Evolutionary conservation across 768 basidiomycete species (phyloP).

Genomic region (Suillus americanus): DNA sequence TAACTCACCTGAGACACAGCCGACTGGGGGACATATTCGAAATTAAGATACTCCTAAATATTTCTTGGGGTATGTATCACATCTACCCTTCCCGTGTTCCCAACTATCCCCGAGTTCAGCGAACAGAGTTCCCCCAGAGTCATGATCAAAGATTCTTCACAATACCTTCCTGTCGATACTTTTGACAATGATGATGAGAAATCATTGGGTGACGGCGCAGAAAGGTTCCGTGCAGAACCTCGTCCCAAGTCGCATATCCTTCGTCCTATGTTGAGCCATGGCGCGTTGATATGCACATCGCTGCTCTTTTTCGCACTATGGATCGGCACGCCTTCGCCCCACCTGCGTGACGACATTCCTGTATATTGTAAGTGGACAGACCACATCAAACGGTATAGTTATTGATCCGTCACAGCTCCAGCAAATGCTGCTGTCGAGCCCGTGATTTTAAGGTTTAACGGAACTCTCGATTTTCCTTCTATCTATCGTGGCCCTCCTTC

Average conservation of each 20-base stretch:
- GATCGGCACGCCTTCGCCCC: background rate
- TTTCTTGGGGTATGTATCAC: no score
- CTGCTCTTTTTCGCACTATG: conserved; percentile 10
- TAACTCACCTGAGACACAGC: background rate
- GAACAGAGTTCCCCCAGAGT: background rate
- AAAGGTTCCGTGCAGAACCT: background rate
- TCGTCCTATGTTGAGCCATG: background rate
- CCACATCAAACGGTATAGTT: background rate
- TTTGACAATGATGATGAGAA: background rate
- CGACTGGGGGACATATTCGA: background rate
- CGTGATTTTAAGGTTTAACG: conserved; percentile 7
- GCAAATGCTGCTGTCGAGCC: conserved; percentile 11
- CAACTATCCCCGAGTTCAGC: no score
- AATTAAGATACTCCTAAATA: background rate
- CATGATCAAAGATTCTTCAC: background rate
- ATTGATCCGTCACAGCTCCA: background rate
- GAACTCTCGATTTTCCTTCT: conserved; percentile 5
- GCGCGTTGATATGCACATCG: background rate
- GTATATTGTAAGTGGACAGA: background rate
- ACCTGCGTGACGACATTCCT: background rate
- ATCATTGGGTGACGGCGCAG: background rate
- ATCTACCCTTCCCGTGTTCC: no score
- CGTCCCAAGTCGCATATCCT: background rate
- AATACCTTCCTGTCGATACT: background rate
- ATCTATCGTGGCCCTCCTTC: conserved; percentile 2